A percentile compares a stretch with the other conserved stretches of the same genome.
Evolutionary conservation across 2,329 filamentous ascomycete species (phyloP).

Genomic region (Clonostachys rhizophaga): DNA sequence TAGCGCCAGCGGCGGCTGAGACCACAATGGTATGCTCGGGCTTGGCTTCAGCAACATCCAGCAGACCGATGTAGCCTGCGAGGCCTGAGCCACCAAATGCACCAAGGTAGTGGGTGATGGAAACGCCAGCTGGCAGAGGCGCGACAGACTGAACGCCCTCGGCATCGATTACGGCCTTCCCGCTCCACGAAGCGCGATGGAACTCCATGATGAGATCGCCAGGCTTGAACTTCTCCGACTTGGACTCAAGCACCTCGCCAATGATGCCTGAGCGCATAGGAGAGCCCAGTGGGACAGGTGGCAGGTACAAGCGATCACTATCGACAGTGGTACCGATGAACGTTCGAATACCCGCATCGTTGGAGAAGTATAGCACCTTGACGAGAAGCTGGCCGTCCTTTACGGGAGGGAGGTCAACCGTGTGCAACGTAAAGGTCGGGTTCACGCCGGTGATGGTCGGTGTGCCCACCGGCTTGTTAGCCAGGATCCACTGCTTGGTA

Average conservation of each 20-base stretch:
- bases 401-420: slow-evolving; percentile 12
- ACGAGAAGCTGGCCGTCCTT: slow-evolving; percentile 17
- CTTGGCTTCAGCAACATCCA: slow-evolving; percentile 62
- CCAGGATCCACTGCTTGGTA: slow-evolving; percentile 22
- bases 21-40: slow-evolving; percentile 72
- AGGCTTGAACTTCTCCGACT: slow-evolving; percentile 12
- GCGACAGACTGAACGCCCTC: slow-evolving; percentile 4
- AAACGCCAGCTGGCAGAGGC: neutral
- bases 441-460: slow-evolving; percentile 15
- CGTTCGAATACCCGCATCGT: slow-evolving; percentile 18
- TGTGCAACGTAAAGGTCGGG: slow-evolving; percentile 16
- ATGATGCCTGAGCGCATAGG: slow-evolving; percentile 19
- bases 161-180: slow-evolving; percentile 15
- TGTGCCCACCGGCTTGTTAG: slow-evolving; percentile 14
- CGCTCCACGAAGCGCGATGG: slow-evolving; percentile 18
- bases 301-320: slow-evolving; percentile 18
- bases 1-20: slow-evolving; percentile 73
- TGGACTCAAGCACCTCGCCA: slow-evolving; percentile 17
- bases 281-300: slow-evolving; percentile 15
- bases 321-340: slow-evolving; percentile 19
- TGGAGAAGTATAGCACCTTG: slow-evolving; percentile 18
- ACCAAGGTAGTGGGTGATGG: slow-evolving; percentile 29
- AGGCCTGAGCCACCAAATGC: slow-evolving; percentile 63
- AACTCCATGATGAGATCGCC: slow-evolving; percentile 19
- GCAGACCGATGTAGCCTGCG: slow-evolving; percentile 74